phyloP scores from a whole-genome alignment of 345 rosid species.

The Lepidium aucheri region DNA sequence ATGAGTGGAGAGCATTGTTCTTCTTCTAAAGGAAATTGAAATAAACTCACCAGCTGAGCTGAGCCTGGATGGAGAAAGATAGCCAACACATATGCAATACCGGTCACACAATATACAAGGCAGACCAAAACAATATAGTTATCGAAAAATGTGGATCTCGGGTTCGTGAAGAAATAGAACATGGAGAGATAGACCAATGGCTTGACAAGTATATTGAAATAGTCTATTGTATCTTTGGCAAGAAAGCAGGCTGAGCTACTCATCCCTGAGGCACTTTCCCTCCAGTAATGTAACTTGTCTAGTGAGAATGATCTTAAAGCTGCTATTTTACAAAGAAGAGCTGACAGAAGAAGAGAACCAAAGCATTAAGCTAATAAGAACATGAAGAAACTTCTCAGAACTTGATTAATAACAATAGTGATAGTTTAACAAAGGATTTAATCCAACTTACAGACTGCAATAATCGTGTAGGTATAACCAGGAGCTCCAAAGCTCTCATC shows the following conservation, averaged over 20 bases:
- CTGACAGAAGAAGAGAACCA: constrained; percentile 34
- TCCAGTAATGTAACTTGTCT: constrained; percentile 88
- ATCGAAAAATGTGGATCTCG: constrained; percentile 71
- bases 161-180: constrained; percentile 89
- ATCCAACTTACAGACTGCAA: constrained; percentile 76
- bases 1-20: background rate
- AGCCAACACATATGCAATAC: constrained; percentile 81
- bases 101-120: constrained; percentile 92
- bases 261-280: constrained; percentile 93
- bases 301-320: constrained; percentile 86
- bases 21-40: background rate
- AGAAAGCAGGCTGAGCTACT: constrained; percentile 89
- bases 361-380: background rate
- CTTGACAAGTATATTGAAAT: constrained; percentile 68
- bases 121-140: constrained; percentile 75
- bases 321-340: constrained; percentile 86
- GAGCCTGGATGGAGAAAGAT: constrained; percentile 74
- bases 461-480: constrained; percentile 75
- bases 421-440: background rate
- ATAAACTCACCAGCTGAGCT: constrained; percentile 78
- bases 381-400: background rate
- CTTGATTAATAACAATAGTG: background rate
- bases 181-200: constrained; percentile 86
- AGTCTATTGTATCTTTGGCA: constrained; percentile 87
- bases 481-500: constrained; percentile 70